Percentiles rank a stretch among this genome's conserved stretches.
These are phyloP conservation scores for Fusarium proliferatum DNA, from an alignment of 2,329 filamentous ascomycete genomes.

Conservation along the genomic window DNA sequence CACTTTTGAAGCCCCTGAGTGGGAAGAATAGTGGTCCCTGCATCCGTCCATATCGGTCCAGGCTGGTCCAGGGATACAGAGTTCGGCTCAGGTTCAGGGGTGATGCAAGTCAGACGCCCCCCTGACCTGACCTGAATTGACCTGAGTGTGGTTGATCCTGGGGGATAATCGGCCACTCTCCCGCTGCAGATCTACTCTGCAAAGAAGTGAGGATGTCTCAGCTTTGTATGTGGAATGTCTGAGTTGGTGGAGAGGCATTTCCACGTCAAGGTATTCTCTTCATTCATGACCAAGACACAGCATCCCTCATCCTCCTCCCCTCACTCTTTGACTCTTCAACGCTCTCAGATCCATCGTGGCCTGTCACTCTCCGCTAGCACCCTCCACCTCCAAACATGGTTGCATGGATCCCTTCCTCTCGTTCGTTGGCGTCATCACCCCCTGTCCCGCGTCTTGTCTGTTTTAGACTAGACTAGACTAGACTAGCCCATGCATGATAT, in stretches of 20 bases:
- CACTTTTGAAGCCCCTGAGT: slow-evolving; percentile 31
- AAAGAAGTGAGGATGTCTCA: slow-evolving; percentile 1
- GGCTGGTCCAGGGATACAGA: slow-evolving; percentile 1
- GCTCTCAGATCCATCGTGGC: not conserved
- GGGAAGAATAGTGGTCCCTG: slow-evolving; percentile 36
- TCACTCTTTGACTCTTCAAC: not conserved
- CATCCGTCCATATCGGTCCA: slow-evolving; percentile 6
- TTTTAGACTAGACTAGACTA: not conserved
- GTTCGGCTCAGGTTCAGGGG: slow-evolving; percentile 21
- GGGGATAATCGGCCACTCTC: slow-evolving; percentile 31
- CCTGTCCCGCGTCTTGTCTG: slow-evolving; percentile 10
- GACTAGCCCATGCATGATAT: slow-evolving; percentile 1
- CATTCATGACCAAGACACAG: slow-evolving; percentile 3
- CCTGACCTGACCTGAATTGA: not conserved
- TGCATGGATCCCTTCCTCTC: slow-evolving; percentile 1
- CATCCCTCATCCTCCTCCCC: not conserved
- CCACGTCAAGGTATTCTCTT: slow-evolving; percentile 1
- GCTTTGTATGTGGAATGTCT: not conserved
- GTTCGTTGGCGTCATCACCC: slow-evolving; percentile 25
- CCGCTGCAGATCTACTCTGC: not conserved
- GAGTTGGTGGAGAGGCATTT: not conserved
- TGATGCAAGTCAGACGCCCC: slow-evolving; percentile 42
- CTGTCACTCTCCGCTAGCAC: slow-evolving; percentile 1
- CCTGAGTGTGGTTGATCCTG: not conserved
- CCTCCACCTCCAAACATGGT: not conserved